Evolutionary conservation across 176 grass and related monocot genomes (phyloP).

Genomic region (Ensete glaucum): DNA sequence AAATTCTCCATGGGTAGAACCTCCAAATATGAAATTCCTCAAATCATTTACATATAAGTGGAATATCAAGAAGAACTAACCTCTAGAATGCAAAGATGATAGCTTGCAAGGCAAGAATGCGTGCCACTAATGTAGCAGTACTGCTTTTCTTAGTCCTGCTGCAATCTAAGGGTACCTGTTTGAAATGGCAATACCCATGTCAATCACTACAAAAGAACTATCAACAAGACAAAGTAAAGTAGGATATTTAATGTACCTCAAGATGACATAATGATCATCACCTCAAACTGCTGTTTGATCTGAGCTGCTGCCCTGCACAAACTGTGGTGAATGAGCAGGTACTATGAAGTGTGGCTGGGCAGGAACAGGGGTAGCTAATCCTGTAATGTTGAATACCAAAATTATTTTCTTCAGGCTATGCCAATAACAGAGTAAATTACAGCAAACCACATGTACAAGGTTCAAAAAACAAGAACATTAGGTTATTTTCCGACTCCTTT

Average conservation of each 20-base stretch:
- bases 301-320: constrained; percentile 40
- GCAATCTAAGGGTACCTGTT: constrained; percentile 46
- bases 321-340: constrained; percentile 37
- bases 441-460: not conserved
- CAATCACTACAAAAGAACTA: not conserved
- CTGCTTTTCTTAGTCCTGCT: constrained; percentile 72
- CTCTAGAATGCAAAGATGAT: constrained; percentile 89
- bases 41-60: no score
- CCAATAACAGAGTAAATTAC: not conserved
- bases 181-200: not conserved
- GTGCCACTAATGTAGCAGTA: constrained; percentile 45
- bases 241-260: constrained; percentile 22
- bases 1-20: no score
- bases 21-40: no score
- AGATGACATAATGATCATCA: constrained; percentile 20
- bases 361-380: constrained; percentile 29
- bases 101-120: constrained; percentile 66
- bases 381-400: constrained; percentile 7
- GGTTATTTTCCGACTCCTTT: no score
- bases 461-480: not conserved
- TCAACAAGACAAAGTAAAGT: not conserved
- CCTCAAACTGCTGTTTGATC: constrained; percentile 54
- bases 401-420: not conserved
- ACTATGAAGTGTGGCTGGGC: constrained; percentile 46
- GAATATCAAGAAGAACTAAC: constrained; percentile 6